Evolutionary conservation across 2,329 filamentous ascomycete species (phyloP).

Genomic region (Ophiostoma australiae): DNA sequence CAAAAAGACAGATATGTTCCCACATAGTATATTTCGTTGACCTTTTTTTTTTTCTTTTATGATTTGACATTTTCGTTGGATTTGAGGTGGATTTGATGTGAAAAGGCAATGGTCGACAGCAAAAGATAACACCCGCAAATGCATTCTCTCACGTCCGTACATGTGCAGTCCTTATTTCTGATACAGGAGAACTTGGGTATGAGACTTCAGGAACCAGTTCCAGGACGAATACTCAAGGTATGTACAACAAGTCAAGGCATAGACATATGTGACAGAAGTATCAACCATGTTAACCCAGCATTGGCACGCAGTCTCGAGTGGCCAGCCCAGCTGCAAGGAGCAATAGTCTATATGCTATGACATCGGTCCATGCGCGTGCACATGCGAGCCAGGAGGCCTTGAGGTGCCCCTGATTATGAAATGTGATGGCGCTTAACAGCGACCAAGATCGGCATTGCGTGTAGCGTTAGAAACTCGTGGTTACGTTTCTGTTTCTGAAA

Average conservation of each 20-base stretch:
- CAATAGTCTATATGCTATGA: not conserved
- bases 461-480: not conserved
- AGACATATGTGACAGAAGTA: not conserved
- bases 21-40: too few relatives aligned
- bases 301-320: not conserved
- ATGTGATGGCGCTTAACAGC: slow-evolving; percentile 11
- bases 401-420: not conserved
- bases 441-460: not conserved
- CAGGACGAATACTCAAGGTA: not conserved
- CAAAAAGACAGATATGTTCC: too few relatives aligned
- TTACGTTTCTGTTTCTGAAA: too few relatives aligned
- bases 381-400: not conserved
- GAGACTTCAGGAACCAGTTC: not conserved
- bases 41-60: too few relatives aligned
- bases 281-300: not conserved
- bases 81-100: too few relatives aligned
- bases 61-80: too few relatives aligned
- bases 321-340: not conserved
- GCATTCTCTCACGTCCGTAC: too few relatives aligned
- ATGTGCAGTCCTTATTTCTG: not conserved
- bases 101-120: too few relatives aligned
- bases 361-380: not conserved
- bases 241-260: not conserved
- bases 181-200: not conserved
- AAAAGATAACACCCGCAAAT: too few relatives aligned